phyloP scores from a whole-genome alignment of 176 grass and related monocot genomes.

The Saccharum officinarum region DNA sequence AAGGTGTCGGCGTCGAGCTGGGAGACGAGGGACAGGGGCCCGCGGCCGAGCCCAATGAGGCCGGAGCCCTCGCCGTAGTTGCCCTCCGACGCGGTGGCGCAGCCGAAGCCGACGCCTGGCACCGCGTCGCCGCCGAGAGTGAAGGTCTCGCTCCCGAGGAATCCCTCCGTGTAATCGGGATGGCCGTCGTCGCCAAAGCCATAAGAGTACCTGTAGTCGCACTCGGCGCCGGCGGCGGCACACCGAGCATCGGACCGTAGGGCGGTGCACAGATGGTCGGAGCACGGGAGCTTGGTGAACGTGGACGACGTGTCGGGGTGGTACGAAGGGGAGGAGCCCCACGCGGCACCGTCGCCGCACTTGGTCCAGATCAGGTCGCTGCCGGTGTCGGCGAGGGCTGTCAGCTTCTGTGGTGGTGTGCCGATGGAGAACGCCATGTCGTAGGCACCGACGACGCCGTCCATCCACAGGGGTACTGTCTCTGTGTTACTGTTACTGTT shows the following conservation, averaged over 20 bases:
- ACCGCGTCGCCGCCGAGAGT: neutral
- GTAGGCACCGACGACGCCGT: neutral
- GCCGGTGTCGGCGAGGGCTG: constrained; percentile 13
- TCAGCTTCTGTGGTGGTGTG: neutral
- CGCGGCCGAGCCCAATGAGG: too few relatives aligned
- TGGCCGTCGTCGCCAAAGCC: accelerated
- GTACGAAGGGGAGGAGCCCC: neutral
- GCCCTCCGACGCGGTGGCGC: too few relatives aligned
- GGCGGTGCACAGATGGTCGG: neutral
- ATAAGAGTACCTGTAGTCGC: neutral
- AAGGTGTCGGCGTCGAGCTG: too few relatives aligned
- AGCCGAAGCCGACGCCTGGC: too few relatives aligned
- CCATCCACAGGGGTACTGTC: neutral
- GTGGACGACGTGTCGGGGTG: neutral
- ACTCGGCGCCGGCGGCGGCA: neutral
- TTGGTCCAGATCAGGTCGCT: constrained; percentile 19
- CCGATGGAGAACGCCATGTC: constrained; percentile 14
- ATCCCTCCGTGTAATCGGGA: neutral
- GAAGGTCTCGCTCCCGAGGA: neutral
- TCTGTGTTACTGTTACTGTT: neutral
- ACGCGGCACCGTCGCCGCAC: neutral
- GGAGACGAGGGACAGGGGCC: too few relatives aligned
- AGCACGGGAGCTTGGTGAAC: neutral
- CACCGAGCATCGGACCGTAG: neutral
- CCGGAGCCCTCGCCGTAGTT: too few relatives aligned